These are phyloP conservation scores for Yarrowia bubula DNA, from an alignment of 805 yeast genomes.

Conservation along the genomic window DNA sequence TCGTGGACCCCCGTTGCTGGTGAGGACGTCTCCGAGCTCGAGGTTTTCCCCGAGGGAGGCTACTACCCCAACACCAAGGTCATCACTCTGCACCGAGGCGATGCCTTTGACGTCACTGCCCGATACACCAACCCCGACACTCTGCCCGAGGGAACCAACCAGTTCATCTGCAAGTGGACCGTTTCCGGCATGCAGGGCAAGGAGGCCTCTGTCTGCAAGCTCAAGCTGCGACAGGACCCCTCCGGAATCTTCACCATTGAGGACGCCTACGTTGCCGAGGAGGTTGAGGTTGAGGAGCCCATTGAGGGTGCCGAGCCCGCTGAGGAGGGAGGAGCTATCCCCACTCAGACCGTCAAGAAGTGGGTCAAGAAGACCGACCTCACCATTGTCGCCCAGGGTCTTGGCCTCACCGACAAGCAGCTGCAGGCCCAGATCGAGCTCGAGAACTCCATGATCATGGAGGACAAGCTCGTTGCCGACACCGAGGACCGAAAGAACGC, in stretches of 20 bases:
- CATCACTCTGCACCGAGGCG: conserved; percentile 87
- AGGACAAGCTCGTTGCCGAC: conserved; percentile 95
- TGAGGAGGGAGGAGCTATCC: conserved; percentile 56
- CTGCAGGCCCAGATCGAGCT: conserved; percentile 69
- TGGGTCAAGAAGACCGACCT: conserved; percentile 87
- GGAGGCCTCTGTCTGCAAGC: conserved; percentile 78
- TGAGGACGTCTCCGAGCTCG: conserved; percentile 83
- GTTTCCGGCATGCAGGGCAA: conserved; percentile 71
- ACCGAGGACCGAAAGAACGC: conserved; percentile 99
- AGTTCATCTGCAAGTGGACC: conserved; percentile 76
- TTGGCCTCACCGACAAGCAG: conserved; percentile 56
- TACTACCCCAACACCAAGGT: conserved; percentile 92
- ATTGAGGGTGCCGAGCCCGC: conserved; percentile 58
- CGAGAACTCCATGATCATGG: conserved; percentile 80
- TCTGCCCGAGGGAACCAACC: conserved; percentile 65
- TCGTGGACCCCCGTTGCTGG: conserved; percentile 92
- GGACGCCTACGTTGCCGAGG: conserved; percentile 92
- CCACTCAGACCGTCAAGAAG: conserved; percentile 88
- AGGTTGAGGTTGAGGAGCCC: conserved; percentile 83
- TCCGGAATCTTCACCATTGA: conserved; percentile 93
- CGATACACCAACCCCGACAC: conserved; percentile 72
- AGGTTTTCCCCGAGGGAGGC: conserved; percentile 95
- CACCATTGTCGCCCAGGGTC: conserved; percentile 54
- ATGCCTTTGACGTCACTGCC: conserved; percentile 84
- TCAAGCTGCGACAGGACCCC: conserved; percentile 96